Evolutionary conservation across 2,329 filamentous ascomycete genomes (phyloP).

Genomic region (Xylaria hypoxylon): DNA sequence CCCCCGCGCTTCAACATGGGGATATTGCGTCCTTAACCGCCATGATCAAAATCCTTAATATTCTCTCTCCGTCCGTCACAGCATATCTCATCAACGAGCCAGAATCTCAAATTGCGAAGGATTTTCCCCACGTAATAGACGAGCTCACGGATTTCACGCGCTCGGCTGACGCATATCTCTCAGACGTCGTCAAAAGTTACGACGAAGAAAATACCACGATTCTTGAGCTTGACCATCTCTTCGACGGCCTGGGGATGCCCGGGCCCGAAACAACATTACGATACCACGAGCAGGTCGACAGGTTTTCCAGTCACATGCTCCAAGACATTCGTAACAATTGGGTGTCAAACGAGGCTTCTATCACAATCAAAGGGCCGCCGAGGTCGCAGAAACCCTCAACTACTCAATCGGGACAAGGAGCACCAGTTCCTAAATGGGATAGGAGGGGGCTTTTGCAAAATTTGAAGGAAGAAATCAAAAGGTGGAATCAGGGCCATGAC

Average conservation of each 20-base stretch:
- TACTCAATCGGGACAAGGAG: slow-evolving; percentile 54
- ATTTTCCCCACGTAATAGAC: slow-evolving; percentile 37
- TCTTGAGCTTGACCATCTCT: slow-evolving; percentile 41
- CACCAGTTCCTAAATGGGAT: slow-evolving; percentile 42
- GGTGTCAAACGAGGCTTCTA: slow-evolving; percentile 50
- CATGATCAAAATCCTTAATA: slow-evolving; percentile 45
- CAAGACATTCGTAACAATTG: slow-evolving; percentile 61
- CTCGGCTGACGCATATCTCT: slow-evolving; percentile 42
- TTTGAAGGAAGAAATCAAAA: slow-evolving; percentile 40
- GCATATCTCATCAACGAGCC: slow-evolving; percentile 47
- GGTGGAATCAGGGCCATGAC: slow-evolving; percentile 46
- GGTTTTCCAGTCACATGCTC: slow-evolving; percentile 58
- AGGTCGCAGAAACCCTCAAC: slow-evolving; percentile 48
- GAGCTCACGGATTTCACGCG: slow-evolving; percentile 46
- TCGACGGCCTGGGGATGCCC: slow-evolving; percentile 39
- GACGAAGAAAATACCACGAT: slow-evolving; percentile 18
- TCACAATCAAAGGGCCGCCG: slow-evolving; percentile 56
- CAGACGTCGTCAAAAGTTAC: slow-evolving; percentile 28
- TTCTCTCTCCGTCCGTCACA: slow-evolving; percentile 47
- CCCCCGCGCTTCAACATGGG: slow-evolving; percentile 40
- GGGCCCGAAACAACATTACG: slow-evolving; percentile 23
- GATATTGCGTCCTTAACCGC: slow-evolving; percentile 43
- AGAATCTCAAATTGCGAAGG: slow-evolving; percentile 31
- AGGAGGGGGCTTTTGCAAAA: slow-evolving; percentile 35
- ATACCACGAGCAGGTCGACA: slow-evolving; percentile 51